These are phyloP conservation scores for Kodamaea anthophila DNA, from an alignment of 1,139 yeast species.

Conservation along the genomic window DNA sequence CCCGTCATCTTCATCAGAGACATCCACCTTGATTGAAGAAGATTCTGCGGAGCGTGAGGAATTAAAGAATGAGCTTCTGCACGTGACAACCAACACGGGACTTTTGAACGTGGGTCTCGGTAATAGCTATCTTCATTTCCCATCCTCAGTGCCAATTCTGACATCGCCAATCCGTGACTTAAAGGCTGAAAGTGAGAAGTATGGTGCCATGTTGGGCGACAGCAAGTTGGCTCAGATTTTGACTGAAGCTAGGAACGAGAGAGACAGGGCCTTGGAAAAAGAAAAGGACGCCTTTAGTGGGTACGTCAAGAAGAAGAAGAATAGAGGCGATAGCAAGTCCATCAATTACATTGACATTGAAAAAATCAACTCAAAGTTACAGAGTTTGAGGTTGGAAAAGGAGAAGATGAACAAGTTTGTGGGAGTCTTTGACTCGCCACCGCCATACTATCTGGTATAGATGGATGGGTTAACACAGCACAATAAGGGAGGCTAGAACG, in stretches of 20 bases:
- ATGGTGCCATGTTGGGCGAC: too few species aligned
- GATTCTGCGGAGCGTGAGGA: too few species aligned
- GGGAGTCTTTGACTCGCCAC: conserved; percentile 12
- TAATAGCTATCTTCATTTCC: conserved; percentile 25
- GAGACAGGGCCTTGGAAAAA: too few species aligned
- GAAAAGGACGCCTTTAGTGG: too few species aligned
- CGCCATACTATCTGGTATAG: conserved; percentile 11
- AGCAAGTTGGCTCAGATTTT: too few species aligned
- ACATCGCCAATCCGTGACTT: conserved; percentile 20
- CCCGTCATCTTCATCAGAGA: conserved; percentile 9
- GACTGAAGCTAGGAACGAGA: conserved; percentile 8
- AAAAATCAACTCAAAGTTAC: conserved; percentile 19
- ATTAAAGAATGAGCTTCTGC: too few species aligned
- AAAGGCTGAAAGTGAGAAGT: too few species aligned
- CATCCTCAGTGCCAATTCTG: conserved; percentile 17
- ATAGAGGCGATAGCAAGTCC: conserved; percentile 19
- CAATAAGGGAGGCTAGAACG: background rate
- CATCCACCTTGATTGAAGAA: conserved; percentile 14
- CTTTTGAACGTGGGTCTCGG: conserved; percentile 34
- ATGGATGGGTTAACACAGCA: background rate
- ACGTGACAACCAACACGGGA: conserved; percentile 3
- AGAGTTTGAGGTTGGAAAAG: conserved; percentile 11
- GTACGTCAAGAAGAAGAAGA: conserved; percentile 5
- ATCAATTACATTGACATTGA: conserved; percentile 31
- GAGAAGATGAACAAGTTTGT: conserved; percentile 4